Base-by-base conservation (phyloP, 805 yeast genomes). In the Zygotorulaspora chibaensis region DNA sequence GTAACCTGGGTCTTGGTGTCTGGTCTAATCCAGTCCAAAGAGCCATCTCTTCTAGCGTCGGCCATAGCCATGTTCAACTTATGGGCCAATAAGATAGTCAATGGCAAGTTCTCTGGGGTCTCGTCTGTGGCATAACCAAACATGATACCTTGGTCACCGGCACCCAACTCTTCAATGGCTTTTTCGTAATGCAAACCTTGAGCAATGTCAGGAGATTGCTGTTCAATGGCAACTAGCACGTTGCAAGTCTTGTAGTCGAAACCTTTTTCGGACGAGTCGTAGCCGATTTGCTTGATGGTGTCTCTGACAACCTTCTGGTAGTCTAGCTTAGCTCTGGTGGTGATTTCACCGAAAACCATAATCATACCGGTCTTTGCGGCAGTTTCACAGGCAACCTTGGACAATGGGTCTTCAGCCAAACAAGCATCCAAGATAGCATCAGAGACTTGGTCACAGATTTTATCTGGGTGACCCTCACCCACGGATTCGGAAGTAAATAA, bases 61-160 rank as follows among this genome's bases (percentile, higher is more conserved):
- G 99, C 97, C 74, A 93, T 80, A 50, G 95, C 97, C 70, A 87
- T 86, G 79, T 93, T 93, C 70, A 93, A 83, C 76, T 88, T 87
- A 80, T 93, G 99, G 51, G 98, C 83, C 67, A 93, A 81, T 61
- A 93, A 73, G 55, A 93, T 81, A 61, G 99, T 93, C 75, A 93
- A 81, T 63, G 99, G 99, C 63, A 93, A 78, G 70, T 86, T 83
- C 79, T 93, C 98, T 69, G 91, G 96, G 62, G 99, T 90, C 79
- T 93, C 99, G 66, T 93, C 96, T 54, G 98, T 84, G 62, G 99
- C 99, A 73, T 93, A 93, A 74, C 99, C 99, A 69, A 93, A 93
- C 99, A 93, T 93, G 71, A 93, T 93, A 84, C 99, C 99, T 76
- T 93, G 99, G 77, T 93, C 99, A 83, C 99, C 99, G 57, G 99